Evolutionary conservation across 2,329 filamentous ascomycete species (phyloP).

Genomic region (Aotearoamyces nothofagi): DNA sequence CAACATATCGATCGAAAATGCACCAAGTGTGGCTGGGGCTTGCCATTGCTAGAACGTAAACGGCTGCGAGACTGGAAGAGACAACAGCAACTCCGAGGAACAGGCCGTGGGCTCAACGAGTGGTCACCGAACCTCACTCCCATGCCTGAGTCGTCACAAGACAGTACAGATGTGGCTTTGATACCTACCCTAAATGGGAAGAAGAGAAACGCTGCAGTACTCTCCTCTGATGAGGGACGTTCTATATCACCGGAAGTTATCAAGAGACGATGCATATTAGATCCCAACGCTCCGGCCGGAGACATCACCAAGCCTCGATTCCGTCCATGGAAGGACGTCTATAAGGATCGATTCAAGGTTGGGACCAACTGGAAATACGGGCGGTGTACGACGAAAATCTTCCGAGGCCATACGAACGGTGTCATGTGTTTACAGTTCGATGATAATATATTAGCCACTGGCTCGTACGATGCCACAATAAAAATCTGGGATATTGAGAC

Average conservation of each 20-base stretch:
- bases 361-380: slow-evolving; percentile 97
- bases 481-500: slow-evolving; percentile 95
- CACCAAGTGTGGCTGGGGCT: slow-evolving; percentile 87
- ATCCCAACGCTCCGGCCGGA: too few relatives aligned
- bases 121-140: slow-evolving; percentile 35
- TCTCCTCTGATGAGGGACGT: slow-evolving; percentile 6
- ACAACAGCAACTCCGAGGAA: slow-evolving; percentile 59
- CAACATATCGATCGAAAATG: slow-evolving; percentile 92
- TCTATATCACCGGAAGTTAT: slow-evolving; percentile 5
- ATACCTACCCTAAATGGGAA: slow-evolving; percentile 6
- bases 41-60: slow-evolving; percentile 81
- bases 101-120: slow-evolving; percentile 38
- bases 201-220: slow-evolving; percentile 13
- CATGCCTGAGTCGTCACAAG: slow-evolving; percentile 20
- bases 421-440: slow-evolving; percentile 58
- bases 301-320: slow-evolving; percentile 29
- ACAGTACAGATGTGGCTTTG: neutral
- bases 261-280: neutral
- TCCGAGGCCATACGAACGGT: slow-evolving; percentile 80
- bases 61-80: slow-evolving; percentile 74
- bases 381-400: slow-evolving; percentile 67
- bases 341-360: slow-evolving; percentile 88
- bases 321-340: slow-evolving; percentile 91
- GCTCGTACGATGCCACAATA: slow-evolving; percentile 87
- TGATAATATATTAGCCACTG: slow-evolving; percentile 81